Base-by-base conservation (phyloP, 2,329 filamentous ascomycete species). In the Nakataea oryzae region DNA sequence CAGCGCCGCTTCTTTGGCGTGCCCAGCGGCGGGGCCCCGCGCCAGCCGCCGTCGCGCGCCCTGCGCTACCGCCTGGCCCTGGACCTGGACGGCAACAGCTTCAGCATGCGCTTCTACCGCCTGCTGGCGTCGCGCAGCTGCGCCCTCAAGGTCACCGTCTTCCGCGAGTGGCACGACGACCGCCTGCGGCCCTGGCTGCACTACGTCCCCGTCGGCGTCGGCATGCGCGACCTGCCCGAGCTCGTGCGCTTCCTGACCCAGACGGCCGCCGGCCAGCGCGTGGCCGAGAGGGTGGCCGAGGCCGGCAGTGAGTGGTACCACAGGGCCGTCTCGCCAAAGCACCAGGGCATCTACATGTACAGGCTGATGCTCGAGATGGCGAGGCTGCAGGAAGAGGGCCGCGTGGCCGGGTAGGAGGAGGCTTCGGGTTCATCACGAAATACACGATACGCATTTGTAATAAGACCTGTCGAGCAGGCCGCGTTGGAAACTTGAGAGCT, bases 271-370 rank as follows among this genome's bases (percentile, higher is more conserved):
- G 86, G 86, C 0, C 77, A 79, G 65, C 64, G 63, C 21, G 73
- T 77, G 62, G 84, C 81, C 0, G 70, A 72, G 27, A 69, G 75
- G 27, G 80, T 88, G 65, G 84, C 84, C 1, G 74, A 80, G 58
- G 70, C 74, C 13, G 83, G 85, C 0, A 74, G 76, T 8, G 74
- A 77, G 5, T 88, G 85, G 85, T 80, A 79, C 57, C 67, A 67
- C 0, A 78, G 75, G 65, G 79, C 79, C 9, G 67, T 88, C 30
- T 69, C 85, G 50, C 81, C 82, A 54, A 77, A 81, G 47, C 85
- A 88, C 67, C 79, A 86, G 67, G 76, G 81, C 28, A 76, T 82
- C 1, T 86, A 86, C 74, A 76, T 82, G 34, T 87, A 86, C 65
- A 74, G 86, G 56, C 68, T 88, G 62, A 65, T 88, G 65, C 68